Conservation (phyloP, 768 basidiomycete species). For the Leccinellum luteum region DNA sequence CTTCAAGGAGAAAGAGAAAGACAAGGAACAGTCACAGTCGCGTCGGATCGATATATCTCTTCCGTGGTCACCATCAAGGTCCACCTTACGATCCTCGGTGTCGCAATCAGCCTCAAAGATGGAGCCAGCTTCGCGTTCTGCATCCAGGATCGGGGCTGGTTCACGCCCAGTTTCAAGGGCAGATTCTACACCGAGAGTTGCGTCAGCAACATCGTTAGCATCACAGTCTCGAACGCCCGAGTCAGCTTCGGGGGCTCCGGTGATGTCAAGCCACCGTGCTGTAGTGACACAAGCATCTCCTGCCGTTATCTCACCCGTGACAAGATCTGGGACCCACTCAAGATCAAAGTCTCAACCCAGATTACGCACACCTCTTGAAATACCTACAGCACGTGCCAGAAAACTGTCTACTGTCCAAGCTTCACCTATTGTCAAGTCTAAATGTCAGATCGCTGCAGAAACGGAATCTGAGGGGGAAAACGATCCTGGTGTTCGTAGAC, state of each 20-base stretch:
- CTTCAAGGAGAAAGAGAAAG: constrained; percentile 26
- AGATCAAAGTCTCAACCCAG: constrained; percentile 39
- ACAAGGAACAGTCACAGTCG: constrained; percentile 26
- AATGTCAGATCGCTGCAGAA: constrained; percentile 10
- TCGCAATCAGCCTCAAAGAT: constrained; percentile 16
- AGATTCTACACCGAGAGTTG: not conserved
- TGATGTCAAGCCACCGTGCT: not conserved
- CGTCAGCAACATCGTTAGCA: not conserved
- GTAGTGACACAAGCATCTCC: not conserved
- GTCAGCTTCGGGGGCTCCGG: not conserved
- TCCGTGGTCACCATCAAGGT: constrained; percentile 30
- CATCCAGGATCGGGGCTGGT: constrained; percentile 16
- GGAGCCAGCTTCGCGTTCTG: constrained; percentile 15
- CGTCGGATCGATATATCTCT: constrained; percentile 35
- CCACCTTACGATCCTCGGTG: constrained; percentile 12
- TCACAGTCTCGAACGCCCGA: constrained; percentile 2
- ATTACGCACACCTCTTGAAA: constrained; percentile 14
- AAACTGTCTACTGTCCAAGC: constrained; percentile 31
- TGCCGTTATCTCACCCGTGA: not conserved
- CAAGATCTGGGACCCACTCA: constrained; percentile 15
- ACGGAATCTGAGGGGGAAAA: not conserved
- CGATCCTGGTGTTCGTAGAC: not conserved
- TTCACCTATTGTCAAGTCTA: constrained; percentile 23
- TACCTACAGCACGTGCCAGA: constrained; percentile 13
- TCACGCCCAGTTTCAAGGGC: constrained; percentile 18